Base-by-base conservation (phyloP, 1,284 basidiomycete genomes). In the Ustilago vetiveriae region DNA sequence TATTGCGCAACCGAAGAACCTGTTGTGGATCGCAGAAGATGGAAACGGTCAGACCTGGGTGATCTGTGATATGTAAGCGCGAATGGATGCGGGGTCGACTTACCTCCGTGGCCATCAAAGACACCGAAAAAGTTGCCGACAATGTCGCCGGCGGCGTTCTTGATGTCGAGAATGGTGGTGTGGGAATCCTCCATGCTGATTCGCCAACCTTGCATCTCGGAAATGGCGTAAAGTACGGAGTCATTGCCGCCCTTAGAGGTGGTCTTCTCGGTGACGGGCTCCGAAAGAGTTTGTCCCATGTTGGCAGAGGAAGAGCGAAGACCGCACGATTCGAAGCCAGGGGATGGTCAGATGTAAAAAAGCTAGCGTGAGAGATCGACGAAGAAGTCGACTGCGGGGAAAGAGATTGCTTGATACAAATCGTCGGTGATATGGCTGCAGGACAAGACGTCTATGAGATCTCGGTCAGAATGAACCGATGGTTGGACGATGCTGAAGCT, bases 171-270 rank as follows among this genome's bases (percentile, higher is more conserved):
- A 26, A 92, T 85, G 46, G 89, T 87, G n/a, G 92, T 87, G 83
- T 98, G 96, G 3, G 95, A 89, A 82, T 99, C 96, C 84, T 99
- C 96, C 96, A 99, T 98, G 76, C 90, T 90, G 84, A 98, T 91
- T 84, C 96, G 87, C 96, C 96, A 99, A 75, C 96, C 96, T 84
- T 99, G 96, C 96, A 98, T 98, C 85, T 98, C 94, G 38, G 91
- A 90, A 44, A 97, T 86, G 10, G 88, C 91, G 83, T 90, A 98
- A 64, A 88, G 84, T 82, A 90, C 90, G 64, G 89, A 88, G 69
- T 87, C 88, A 87, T 95, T 89, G 76, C 86, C 86, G 55, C 92
- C 94, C 30, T 86, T 84, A 70, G 90, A 88, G 27, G 92, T 90
- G 82, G 87, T 88, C 87, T 81, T 99, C 73, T 89, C 88, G 58